Evolutionary conservation across 495 filamentous ascomycete genomes (phyloP), one percentile per base, ranked within the genome.

Genomic region (Achaetomiella virescens): DNA sequence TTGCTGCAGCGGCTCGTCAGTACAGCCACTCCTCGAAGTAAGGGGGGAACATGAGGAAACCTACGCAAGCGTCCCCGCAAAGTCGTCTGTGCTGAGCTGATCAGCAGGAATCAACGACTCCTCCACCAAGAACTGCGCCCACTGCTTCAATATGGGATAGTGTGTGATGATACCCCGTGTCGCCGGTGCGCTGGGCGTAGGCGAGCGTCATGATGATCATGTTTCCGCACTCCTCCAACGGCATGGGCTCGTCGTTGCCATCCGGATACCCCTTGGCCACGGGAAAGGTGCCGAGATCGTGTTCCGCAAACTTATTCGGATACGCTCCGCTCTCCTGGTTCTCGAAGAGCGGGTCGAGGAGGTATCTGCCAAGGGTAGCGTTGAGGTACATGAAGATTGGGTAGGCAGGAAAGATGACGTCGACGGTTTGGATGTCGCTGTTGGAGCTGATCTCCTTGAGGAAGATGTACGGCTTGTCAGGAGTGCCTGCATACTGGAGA

Each of bases 371-470:
- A 76, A 91, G 85, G 1, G 82, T 72, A 1, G 91, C 89, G 69
- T 95, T 91, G 38, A 88, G 86, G 67, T 96, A 96, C 21, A 95
- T 61, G 72, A 96, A 90, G 73, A 95, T 88, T 2, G 92, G 89
- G 63, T 86, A 91, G 0, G 89, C 79, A 0, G 92, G 92, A 77
- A 95, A 97, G 60, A 97, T 92, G 65, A 97, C 90, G 74, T 97
- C 92, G 42, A 97, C 90, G 0, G 92, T 97, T 68, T 96, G 89
- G 66, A 85, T 86, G 65, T 96, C 95, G 31, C 92, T 91, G 68
- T 96, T 88, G 0, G 88, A 93, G 50, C 88, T 91, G 63, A 97
- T 97, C 70, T 97, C 92, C 70, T 97, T 97, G 38, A 96, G 68
- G 72, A 96, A 96, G 15, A 97, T 69, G 29, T 93, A 81, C 1